Conservation (phyloP, 495 filamentous ascomycete species). For the Paragyromitra xinjiangensis region DNA sequence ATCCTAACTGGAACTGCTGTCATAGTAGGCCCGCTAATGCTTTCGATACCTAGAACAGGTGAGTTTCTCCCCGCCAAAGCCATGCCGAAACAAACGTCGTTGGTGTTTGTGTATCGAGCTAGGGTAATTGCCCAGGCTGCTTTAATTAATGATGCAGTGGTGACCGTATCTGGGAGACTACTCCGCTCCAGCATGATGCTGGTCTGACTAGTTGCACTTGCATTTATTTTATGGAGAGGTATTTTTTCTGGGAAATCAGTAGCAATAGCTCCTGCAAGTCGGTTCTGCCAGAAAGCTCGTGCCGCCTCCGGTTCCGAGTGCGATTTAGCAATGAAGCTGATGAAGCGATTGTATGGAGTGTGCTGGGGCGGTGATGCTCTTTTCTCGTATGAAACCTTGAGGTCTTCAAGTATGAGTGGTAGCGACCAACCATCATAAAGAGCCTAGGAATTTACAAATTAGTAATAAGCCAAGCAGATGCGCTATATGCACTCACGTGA, state of each 20-base stretch:
- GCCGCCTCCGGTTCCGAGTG: slow-evolving; percentile 55
- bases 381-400: slow-evolving; percentile 61
- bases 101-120: slow-evolving; percentile 55
- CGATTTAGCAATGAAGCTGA: slow-evolving; percentile 59
- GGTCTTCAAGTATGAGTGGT: slow-evolving; percentile 66
- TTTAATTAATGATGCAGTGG: slow-evolving; percentile 58
- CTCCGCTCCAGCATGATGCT: slow-evolving; percentile 11
- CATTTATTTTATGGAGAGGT: slow-evolving; percentile 29
- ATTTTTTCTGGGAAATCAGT: slow-evolving; percentile 40
- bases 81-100: slow-evolving; percentile 67
- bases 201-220: slow-evolving; percentile 10
- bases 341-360: slow-evolving; percentile 62
- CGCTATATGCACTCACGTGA: slow-evolving; percentile 23
- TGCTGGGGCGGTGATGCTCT: slow-evolving; percentile 3
- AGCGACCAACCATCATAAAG: slow-evolving; percentile 74
- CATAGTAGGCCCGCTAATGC: slow-evolving; percentile 69
- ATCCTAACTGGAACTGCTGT: slow-evolving; percentile 72
- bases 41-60: slow-evolving; percentile 63
- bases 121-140: slow-evolving; percentile 60
- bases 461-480: slow-evolving; percentile 15
- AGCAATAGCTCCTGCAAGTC: slow-evolving; percentile 34
- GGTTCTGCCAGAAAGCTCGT: slow-evolving; percentile 60
- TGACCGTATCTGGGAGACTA: slow-evolving; percentile 37
- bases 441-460: slow-evolving; percentile 9
- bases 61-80: slow-evolving; percentile 68